Percentiles rank a stretch among this genome's conserved stretches.
Conservation (phyloP, 179 eudicot species). For the Pouteria campechiana region DNA sequence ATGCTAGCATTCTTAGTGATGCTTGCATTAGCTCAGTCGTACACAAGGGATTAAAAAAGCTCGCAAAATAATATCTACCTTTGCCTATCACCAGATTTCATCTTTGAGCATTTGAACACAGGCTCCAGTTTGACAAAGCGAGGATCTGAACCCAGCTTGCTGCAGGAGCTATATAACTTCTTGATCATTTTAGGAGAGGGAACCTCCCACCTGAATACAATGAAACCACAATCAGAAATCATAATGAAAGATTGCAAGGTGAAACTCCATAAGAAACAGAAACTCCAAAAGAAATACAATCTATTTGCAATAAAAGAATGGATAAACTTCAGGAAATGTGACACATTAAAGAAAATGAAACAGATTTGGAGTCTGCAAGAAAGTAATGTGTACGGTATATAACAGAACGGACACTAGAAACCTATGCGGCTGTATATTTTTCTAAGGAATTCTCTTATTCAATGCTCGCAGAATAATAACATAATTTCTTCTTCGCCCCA, state of each 20-base stretch:
- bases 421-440: no score
- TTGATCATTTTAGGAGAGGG: conserved; percentile 61
- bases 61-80: no score
- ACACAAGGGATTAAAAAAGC: no score
- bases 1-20: no score
- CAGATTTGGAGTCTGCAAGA: neutral
- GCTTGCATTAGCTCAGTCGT: no score
- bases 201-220: conserved; percentile 76
- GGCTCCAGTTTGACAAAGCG: conserved; percentile 77
- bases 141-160: conserved; percentile 51
- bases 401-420: neutral
- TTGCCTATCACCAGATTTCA: conserved; percentile 55
- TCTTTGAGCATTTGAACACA: conserved; percentile 62
- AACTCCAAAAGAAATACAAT: no score
- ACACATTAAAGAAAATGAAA: neutral
- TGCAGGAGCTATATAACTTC: conserved; percentile 35
- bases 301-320: neutral
- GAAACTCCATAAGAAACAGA: no score
- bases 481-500: no score
- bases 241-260: neutral
- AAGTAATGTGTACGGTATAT: neutral
- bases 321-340: no score
- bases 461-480: no score
- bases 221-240: neutral
- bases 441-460: no score